Evolutionary conservation across 148 eudicot genomes (phyloP).

Genomic region (Persicaria tinctoria): DNA sequence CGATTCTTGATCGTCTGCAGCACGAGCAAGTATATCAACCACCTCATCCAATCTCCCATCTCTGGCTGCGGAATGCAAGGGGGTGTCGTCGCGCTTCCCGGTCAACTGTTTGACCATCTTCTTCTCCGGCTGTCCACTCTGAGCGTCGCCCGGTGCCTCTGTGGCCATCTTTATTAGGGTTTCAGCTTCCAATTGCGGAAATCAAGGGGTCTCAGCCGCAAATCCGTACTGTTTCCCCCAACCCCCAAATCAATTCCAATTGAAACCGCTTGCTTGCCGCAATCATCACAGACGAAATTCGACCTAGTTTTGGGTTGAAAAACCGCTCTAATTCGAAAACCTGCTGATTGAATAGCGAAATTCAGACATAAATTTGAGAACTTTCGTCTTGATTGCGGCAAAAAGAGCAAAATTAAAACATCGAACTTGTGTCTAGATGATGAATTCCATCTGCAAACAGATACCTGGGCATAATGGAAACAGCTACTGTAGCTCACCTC

Average conservation of each 20-base stretch:
- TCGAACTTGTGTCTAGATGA: too few species aligned
- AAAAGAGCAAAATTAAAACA: too few species aligned
- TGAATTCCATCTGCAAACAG: not conserved
- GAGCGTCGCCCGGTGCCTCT: not conserved
- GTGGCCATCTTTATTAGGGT: not conserved
- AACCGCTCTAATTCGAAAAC: not conserved
- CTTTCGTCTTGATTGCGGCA: not conserved
- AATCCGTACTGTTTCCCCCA: not conserved
- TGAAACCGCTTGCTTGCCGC: not conserved
- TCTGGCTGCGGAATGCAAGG: slow-evolving; percentile 40
- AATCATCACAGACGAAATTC: not conserved
- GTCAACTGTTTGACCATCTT: slow-evolving; percentile 75
- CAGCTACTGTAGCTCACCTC: not conserved
- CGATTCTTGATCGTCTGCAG: slow-evolving; percentile 29
- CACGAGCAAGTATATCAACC: slow-evolving; percentile 29
- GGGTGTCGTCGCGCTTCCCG: slow-evolving; percentile 56
- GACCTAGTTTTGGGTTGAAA: not conserved
- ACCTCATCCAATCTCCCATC: slow-evolving; percentile 27
- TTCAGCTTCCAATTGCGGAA: not conserved
- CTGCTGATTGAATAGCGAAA: not conserved
- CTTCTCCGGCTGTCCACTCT: slow-evolving; percentile 19
- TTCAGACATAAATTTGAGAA: not conserved
- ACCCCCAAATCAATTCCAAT: not conserved
- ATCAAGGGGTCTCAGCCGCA: not conserved
- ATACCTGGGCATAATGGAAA: not conserved